Conservation (phyloP, 2,329 filamentous ascomycete genomes). For the Verticillium tricorpus region DNA sequence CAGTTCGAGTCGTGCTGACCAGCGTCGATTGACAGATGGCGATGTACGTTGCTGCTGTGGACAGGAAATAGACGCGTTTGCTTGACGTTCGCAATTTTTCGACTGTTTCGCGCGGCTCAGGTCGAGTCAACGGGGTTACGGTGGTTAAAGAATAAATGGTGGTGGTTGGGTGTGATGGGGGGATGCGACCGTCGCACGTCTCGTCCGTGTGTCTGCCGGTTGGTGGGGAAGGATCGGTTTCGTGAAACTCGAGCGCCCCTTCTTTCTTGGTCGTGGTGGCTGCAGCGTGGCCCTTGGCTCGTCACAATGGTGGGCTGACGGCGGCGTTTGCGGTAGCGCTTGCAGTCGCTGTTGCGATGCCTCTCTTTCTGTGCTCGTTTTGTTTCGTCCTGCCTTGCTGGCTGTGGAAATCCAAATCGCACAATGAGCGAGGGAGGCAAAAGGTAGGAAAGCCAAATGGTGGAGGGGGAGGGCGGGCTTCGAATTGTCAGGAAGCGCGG, state of each 20-base stretch:
- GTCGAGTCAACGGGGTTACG: not conserved
- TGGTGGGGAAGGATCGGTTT: not conserved
- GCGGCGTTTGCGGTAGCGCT: not conserved
- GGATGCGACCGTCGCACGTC: not conserved
- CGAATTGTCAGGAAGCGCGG: not conserved
- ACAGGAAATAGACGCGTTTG: not conserved
- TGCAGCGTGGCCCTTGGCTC: not conserved
- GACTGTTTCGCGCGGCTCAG: not conserved
- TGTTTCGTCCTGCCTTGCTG: not conserved
- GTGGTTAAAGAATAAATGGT: not conserved
- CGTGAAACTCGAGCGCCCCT: not conserved
- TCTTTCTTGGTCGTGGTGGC: not conserved
- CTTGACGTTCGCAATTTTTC: not conserved
- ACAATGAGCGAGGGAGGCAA: not conserved
- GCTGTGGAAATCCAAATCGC: not conserved
- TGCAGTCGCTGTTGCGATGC: not conserved
- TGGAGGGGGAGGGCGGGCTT: not conserved
- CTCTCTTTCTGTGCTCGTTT: not conserved
- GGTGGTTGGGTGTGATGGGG: not conserved
- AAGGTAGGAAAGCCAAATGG: too few relatives aligned
- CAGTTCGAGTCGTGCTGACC: not conserved
- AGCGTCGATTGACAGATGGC: not conserved
- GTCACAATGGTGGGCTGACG: not conserved
- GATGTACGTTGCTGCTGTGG: not conserved
- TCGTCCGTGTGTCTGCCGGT: not conserved